Evolutionary conservation across 495 filamentous ascomycete species (phyloP), one percentile per base, ranked within the genome.

Genomic region (Penicillium simplicissimum): DNA sequence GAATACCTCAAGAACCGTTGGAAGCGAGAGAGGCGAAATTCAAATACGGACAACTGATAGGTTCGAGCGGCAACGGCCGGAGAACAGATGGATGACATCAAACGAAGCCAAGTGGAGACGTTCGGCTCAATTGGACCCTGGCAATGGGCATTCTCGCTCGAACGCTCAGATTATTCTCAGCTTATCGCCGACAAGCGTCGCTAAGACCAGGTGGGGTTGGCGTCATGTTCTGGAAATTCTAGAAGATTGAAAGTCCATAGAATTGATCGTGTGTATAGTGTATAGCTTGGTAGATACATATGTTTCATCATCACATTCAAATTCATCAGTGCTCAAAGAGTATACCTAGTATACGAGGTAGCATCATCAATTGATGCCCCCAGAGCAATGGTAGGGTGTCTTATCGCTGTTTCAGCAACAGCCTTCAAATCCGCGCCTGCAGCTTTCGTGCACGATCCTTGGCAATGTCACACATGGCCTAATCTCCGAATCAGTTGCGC

Each of bases 391-490:
- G 17, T 45, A 13, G 14, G 13, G 9, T 43, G 42, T 21, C 21
- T 45, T 45, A 42, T 45, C 17, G 42, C 21, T 23, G 19, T 45
- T 42, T 42, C 40, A 42, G 40, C 40, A 8, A 17, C 40, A n/a
- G 4, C 31, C 17, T 57, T 35, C 65, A 71, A 38, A 71, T 68
- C 35, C 57, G 65, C 49, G 69, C 55, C 57, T 77, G 69, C 37
- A 87, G 70, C 60, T 85, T 88, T 36, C 65, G 68, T 2, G 81
- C 86, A 17, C 86, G 81, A 61, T 89, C 86, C 49, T 79, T 79
- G 6, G 88, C 88, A 65, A 91, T 90, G 69, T 89, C 84, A 64
- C 88, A 90, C 85, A 90, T 89, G 3, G 87, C 88, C 86, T 89
- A 57, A 15, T 15, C 38, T 21, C 28, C 47, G 35, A 55, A 40